These are phyloP conservation scores for Coniferiporia weirii DNA, from an alignment of 1,284 basidiomycete species.

Conservation along the genomic window DNA sequence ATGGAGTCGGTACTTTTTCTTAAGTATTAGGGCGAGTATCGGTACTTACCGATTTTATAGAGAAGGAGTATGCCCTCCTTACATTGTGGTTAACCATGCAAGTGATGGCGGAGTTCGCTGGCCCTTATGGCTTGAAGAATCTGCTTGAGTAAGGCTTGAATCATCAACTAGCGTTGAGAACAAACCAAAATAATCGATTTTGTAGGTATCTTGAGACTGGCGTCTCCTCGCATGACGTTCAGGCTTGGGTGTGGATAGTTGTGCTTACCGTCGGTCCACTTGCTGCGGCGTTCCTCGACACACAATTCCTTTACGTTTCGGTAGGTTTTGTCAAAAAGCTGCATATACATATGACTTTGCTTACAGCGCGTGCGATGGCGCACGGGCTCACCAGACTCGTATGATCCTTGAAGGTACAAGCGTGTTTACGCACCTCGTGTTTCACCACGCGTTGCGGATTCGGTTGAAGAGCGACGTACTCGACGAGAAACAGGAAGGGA, in stretches of 20 bases:
- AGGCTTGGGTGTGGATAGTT: slow-evolving; percentile 15
- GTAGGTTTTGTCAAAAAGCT: background rate
- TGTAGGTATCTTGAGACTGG: slow-evolving; percentile 17
- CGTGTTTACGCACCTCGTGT: slow-evolving; percentile 45
- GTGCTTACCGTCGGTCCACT: slow-evolving; percentile 11
- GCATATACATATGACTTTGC: background rate
- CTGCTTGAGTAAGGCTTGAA: slow-evolving; percentile 4
- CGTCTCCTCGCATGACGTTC: background rate
- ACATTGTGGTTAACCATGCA: background rate
- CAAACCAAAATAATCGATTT: background rate
- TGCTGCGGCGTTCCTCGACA: slow-evolving; percentile 1
- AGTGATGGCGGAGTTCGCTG: slow-evolving; percentile 6
- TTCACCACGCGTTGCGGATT: slow-evolving; percentile 52
- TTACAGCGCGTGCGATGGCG: background rate
- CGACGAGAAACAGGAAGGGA: background rate
- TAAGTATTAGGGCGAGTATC: too few relatives aligned
- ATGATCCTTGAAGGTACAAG: slow-evolving; percentile 18
- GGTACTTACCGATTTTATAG: background rate
- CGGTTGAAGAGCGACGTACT: slow-evolving; percentile 34
- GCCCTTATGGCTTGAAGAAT: slow-evolving; percentile 12
- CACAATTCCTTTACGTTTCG: slow-evolving; percentile 6
- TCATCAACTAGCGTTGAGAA: background rate
- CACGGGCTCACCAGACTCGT: background rate
- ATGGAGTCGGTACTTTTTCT: background rate
- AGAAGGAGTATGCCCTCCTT: slow-evolving; percentile 3